These are phyloP conservation scores for Exophiala oligosperma DNA, from an alignment of 2,329 filamentous ascomycete species.

Conservation along the genomic window DNA sequence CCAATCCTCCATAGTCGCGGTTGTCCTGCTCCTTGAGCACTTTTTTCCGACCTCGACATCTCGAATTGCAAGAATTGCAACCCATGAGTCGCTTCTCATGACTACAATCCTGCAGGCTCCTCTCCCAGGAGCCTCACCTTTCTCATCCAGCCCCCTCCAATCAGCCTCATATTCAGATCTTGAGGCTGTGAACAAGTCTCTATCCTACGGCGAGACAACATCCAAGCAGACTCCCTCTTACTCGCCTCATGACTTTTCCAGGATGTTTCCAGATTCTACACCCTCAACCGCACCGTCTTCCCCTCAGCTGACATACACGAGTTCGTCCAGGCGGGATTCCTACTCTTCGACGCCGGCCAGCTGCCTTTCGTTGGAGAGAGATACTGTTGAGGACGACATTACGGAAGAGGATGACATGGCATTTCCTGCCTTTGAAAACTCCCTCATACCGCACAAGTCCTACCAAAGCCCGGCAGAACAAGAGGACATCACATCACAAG, in stretches of 20 bases:
- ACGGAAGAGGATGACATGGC: slow-evolving; percentile 38
- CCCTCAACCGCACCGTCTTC: slow-evolving; percentile 41
- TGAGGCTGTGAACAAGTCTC: slow-evolving; percentile 17
- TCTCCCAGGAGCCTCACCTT: slow-evolving; percentile 34
- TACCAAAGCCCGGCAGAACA: slow-evolving; percentile 36
- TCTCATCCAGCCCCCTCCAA: slow-evolving; percentile 35
- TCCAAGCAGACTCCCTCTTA: slow-evolving; percentile 14
- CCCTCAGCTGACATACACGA: slow-evolving; percentile 35
- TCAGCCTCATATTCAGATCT: slow-evolving; percentile 27
- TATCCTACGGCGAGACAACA: slow-evolving; percentile 17
- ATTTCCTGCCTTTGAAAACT: slow-evolving; percentile 45
- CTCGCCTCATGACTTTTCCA: slow-evolving; percentile 20
- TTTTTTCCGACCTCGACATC: neutral
- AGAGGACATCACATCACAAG: slow-evolving; percentile 26
- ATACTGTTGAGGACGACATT: slow-evolving; percentile 29
- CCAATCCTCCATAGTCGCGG: too few relatives aligned
- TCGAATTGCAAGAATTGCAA: neutral
- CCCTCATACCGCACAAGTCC: slow-evolving; percentile 5
- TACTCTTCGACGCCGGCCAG: slow-evolving; percentile 41
- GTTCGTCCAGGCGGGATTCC: slow-evolving; percentile 33
- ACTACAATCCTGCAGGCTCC: slow-evolving; percentile 37
- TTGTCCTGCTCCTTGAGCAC: neutral
- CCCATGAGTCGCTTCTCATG: slow-evolving; percentile 32
- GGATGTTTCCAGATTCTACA: slow-evolving; percentile 32
- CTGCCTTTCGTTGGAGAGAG: slow-evolving; percentile 37